A percentile compares a stretch with the other conserved stretches of the same genome.
These are phyloP conservation scores for Harringtonia aguacate DNA, from an alignment of 2,329 filamentous ascomycete genomes.

Conservation along the genomic window DNA sequence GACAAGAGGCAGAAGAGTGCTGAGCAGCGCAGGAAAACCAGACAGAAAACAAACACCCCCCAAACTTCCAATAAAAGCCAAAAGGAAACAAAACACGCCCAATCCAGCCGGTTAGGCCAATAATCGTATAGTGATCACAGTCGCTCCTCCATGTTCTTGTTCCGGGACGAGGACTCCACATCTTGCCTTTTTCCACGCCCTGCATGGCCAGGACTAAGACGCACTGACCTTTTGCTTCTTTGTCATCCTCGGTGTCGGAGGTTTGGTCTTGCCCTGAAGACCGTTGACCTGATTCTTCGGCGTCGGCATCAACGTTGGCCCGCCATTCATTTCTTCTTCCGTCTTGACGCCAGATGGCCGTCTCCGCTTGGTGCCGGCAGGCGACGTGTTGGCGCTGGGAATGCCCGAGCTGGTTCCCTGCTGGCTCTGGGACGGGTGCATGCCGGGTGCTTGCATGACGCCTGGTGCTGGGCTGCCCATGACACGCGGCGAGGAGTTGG, in stretches of 20 bases:
- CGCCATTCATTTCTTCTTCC: conserved; percentile 36
- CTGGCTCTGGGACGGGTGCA: conserved; percentile 58
- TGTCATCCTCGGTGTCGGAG: conserved; percentile 44
- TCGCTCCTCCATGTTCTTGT: neutral
- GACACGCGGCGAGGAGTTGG: conserved; percentile 50
- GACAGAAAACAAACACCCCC: neutral
- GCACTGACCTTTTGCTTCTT: conserved; percentile 41
- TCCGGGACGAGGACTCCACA: too few relatives aligned
- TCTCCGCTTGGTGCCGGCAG: conserved; percentile 48
- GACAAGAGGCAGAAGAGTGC: too few relatives aligned
- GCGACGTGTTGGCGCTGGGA: conserved; percentile 57
- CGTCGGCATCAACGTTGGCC: conserved; percentile 33
- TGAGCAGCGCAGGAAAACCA: neutral
- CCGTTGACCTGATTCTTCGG: conserved; percentile 42
- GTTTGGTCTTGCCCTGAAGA: conserved; percentile 37
- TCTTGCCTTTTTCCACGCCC: neutral
- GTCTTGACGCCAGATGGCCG: conserved; percentile 46
- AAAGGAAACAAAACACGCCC: conserved; percentile 1
- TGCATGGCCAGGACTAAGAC: neutral
- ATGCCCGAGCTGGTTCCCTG: conserved; percentile 57
- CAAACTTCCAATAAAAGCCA: neutral
- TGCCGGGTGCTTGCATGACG: conserved; percentile 52
- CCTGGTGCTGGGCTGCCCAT: conserved; percentile 48
- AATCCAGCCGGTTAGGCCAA: neutral
- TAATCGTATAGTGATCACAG: neutral